phyloP scores from a whole-genome alignment of 345 rosid genomes.

The Psidium guajava region DNA sequence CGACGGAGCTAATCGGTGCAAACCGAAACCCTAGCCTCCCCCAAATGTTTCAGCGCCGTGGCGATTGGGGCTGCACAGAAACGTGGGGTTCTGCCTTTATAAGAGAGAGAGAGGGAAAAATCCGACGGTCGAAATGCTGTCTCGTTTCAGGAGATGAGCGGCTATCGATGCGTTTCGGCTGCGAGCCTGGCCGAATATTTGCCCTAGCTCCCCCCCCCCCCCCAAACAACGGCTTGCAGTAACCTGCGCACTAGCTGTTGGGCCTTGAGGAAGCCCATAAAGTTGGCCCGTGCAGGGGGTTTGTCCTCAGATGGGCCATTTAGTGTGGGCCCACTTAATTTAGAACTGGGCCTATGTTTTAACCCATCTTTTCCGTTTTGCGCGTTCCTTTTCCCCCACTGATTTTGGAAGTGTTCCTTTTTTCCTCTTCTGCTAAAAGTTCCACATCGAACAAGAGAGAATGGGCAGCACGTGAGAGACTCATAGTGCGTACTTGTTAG shows the following conservation, averaged over 20 bases:
- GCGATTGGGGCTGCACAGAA: background rate
- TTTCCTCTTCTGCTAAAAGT: background rate
- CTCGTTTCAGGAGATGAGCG: background rate
- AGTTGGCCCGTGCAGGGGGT: background rate
- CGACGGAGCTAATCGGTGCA: background rate
- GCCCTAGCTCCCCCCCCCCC: background rate
- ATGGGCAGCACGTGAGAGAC: too few relatives aligned
- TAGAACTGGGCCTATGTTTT: background rate
- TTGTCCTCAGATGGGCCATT: background rate
- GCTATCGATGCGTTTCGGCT: background rate
- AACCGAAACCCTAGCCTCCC: background rate
- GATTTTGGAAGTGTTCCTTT: background rate
- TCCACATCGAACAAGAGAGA: too few relatives aligned
- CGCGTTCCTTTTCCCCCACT: too few relatives aligned
- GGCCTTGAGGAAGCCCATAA: background rate
- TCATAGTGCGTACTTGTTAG: too few relatives aligned
- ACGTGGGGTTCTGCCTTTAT: background rate
- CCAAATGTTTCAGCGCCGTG: background rate
- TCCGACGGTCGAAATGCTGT: conserved; percentile 1
- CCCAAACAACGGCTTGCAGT: background rate
- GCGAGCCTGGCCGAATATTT: background rate
- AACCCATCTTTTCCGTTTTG: fast-evolving
- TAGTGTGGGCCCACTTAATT: background rate
- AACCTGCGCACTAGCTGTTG: background rate
- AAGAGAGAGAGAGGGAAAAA: background rate